Evolutionary conservation across 1,139 yeast genomes (phyloP), one percentile per base, ranked within the genome.

Genomic region (Lodderomyces margitis): DNA sequence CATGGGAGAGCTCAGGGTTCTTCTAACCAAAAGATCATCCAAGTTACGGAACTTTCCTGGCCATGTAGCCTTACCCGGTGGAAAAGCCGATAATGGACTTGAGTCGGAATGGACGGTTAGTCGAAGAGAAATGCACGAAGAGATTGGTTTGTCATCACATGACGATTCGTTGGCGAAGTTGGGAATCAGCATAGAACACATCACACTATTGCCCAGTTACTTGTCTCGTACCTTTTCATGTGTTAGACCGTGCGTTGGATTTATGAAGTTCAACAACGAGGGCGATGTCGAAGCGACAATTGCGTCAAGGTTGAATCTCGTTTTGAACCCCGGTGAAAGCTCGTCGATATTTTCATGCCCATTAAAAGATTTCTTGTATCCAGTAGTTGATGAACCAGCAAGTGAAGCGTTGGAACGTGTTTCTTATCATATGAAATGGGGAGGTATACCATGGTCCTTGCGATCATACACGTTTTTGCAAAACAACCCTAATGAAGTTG

Each of bases 11-110:
- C 61, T 88, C 21, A 61, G 92, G 40, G 92, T 88, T 33, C 70
- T 89, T 5, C 63, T 89, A 43, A 88, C 96, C 2, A 83, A 83
- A 54, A 64, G 96, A 48, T 82, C 95, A 10, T 71, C 86, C 38
- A 70, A 74, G 40, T 66, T 89, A 52, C 70, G 82, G 36, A 78
- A 77, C 42, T 89, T 87, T 61, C 85, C 95, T 0, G 96, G 96
- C 5, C 96, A 89, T 57, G 85, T 87, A 11, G 85, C 95, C 3
- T 67, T 89, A 16, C 96, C 97, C 2, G 96, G 96, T 3, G 97
- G 96, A 3, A 82, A 81, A 55, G 86, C 92, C 5, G 96, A 88
- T 57, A 59, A 54, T 36, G 78, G 73, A 0, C 55, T 66, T 3
- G 96, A 88, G 58, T 60, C 78, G 12, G 87, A 84, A 47, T 83